Base-by-base conservation (phyloP, 2,329 filamentous ascomycete genomes). In the Colletotrichum melonis region DNA sequence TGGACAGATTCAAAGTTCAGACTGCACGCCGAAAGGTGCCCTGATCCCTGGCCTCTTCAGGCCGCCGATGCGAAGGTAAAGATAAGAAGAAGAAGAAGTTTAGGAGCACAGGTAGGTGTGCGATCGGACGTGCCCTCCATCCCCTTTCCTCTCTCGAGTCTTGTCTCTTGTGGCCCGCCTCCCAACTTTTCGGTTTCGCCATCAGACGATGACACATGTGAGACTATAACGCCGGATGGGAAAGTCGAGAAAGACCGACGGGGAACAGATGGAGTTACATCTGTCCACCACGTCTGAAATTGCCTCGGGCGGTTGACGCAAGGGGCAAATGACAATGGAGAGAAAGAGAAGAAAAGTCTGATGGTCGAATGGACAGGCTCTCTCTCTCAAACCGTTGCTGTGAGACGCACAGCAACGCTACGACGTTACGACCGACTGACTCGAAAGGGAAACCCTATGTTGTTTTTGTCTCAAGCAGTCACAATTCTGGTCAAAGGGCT, bases 1-100 rank as follows among this genome's bases (percentile, higher is more conserved):
- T 24, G 22, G 42, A 49, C 49, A 70, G n/a, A n/a, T 55, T 66
- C 63, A 70, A 57, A 70, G 70, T 73, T 73, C 70, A 73, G 67
- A 70, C 60, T 42, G 67, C 19, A 70, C 22, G 16, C 54, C 56
- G 62, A 60, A 49, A 57, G 59, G 42, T 38, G 67, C 70, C 70
- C 55, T 70, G 60, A 56, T 60, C 70, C 54, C 54, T 19, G 46
- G 42, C 28, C 60, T 22, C 59, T 60, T 55, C 59, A 52, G 60
- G 62, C 60, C 56, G 60, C 70, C 67, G 70, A 70, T 70, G 70
- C 70, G 70, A 73, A 46, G 35, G 14, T 32, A 58, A 30, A 66
- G 63, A 46, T 22, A 11, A 26, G n/a, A 54, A 60, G 57, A 24
- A 16, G 19, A 16, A 22, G 38, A 62, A 38, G 4, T 16, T 26